A percentile compares a stretch with the other conserved stretches of the same genome.
These are phyloP conservation scores for Thelonectria blattea DNA, from an alignment of 2,329 filamentous ascomycete species.

Conservation along the genomic window DNA sequence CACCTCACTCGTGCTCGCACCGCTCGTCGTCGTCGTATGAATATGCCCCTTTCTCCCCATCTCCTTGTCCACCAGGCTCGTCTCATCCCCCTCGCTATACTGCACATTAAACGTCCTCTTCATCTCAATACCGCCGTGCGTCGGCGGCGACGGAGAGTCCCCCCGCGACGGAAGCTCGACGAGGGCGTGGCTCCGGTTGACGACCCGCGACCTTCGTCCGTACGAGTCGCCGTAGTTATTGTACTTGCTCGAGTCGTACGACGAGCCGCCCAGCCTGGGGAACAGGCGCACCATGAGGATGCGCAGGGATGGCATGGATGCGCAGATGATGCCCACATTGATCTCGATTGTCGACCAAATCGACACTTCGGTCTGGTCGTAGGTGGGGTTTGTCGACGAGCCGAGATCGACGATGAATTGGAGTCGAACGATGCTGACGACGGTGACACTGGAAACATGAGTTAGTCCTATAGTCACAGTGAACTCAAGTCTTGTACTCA, in stretches of 20 bases:
- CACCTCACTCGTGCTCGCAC: constrained; percentile 17
- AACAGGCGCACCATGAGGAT: constrained; percentile 8
- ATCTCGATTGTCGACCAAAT: constrained; percentile 42
- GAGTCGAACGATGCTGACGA: constrained; percentile 40
- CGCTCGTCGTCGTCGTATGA: not conserved
- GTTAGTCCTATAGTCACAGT: too few relatives aligned
- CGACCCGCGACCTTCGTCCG: constrained; percentile 28
- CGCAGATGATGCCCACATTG: constrained; percentile 9
- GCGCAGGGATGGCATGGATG: constrained; percentile 5
- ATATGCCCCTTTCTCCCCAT: constrained; percentile 17
- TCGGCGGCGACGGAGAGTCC: constrained; percentile 24
- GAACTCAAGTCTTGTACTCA: constrained; percentile 30
- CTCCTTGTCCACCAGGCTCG: constrained; percentile 24
- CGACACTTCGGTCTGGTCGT: constrained; percentile 34
- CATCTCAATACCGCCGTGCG: constrained; percentile 34
- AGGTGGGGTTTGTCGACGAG: constrained; percentile 30
- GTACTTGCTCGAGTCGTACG: constrained; percentile 35
- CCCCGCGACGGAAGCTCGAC: constrained; percentile 31
- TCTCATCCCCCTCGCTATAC: constrained; percentile 35
- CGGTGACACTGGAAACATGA: constrained; percentile 34
- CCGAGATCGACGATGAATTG: constrained; percentile 36
- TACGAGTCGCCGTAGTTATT: constrained; percentile 30
- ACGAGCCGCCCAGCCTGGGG: constrained; percentile 39
- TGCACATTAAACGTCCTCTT: constrained; percentile 34
- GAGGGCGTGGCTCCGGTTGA: constrained; percentile 29